Evolutionary conservation across 2,329 filamentous ascomycete species (phyloP), one percentile per base, ranked within the genome.

Genomic region (Escovopsis weberi): DNA sequence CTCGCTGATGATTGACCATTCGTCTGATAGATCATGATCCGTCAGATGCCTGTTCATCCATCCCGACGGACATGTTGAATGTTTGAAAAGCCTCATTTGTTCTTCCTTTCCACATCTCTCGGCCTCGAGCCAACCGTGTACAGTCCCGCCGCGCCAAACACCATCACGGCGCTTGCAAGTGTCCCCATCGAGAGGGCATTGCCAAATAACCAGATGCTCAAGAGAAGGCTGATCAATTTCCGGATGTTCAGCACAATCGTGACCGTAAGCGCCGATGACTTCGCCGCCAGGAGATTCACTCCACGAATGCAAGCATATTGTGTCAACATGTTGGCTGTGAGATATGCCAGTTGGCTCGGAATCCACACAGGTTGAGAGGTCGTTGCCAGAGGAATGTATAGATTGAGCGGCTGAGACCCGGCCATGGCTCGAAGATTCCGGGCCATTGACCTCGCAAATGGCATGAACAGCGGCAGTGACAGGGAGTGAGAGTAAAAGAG

Each of bases 241-340:
- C 91, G 76, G 46, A 98, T 84, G 59, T 96, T 98, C 46, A 98
- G 70, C 39, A 96, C 87, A 53, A 98, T 94, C 1, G 89, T 95
- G 23, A 98, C 91, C 0, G 91, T 96, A 43, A 98, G 72, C 0
- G 91, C 93, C 4, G 88, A 89, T 4, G 85, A 85, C 43, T 81
- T 82, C 1, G 89, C 85, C 2, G 85, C 88, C 4, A 98, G 70
- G n/a, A 94, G 73, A 52, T 96, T 96, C 44, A 98, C 91, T 2
- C 91, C 91, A 3, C 88, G 83, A 49, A 98, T 96, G 60, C 91
- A 98, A 23, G 87, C 75, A 55, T 95, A 86, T 61, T 98, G 91
- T 3, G 91, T 96, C 39, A 93, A 58, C 0, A 93, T 85, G 54
- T 93, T 93, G 47, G 82, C 70, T 1, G 70, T 64, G 12, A 93